A percentile compares a stretch with the other conserved stretches of the same genome.
Conservation (phyloP, 352 stramenopile species). For the Phytophthora colocasiae region DNA sequence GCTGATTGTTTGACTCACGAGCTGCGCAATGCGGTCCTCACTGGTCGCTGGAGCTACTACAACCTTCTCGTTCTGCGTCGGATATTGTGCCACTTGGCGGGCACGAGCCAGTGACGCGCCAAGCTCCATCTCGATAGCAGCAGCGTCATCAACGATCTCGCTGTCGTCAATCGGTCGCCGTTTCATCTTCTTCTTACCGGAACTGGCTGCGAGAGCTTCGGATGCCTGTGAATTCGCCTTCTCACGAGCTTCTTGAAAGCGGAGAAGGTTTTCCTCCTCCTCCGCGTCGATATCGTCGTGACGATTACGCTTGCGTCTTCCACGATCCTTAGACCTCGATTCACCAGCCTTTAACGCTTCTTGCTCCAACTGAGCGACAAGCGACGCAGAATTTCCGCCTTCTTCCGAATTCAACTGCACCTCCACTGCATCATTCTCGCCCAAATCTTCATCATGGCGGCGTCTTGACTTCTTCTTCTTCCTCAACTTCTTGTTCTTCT, state of each 20-base stretch:
- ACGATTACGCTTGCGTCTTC: constrained; percentile 52
- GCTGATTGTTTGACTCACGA: constrained; percentile 59
- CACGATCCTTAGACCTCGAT: constrained; percentile 53
- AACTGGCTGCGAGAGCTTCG: constrained; percentile 46
- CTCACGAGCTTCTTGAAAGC: constrained; percentile 78
- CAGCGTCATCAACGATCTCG: constrained; percentile 58
- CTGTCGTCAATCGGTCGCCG: constrained; percentile 46
- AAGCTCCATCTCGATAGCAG: constrained; percentile 75
- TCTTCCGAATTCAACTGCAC: constrained; percentile 29
- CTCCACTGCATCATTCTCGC: constrained; percentile 48
- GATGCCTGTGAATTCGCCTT: constrained; percentile 61
- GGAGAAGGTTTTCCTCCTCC: constrained; percentile 59
- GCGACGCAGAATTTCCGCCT: constrained; percentile 21
- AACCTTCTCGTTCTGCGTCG: constrained; percentile 24
- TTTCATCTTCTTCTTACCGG: constrained; percentile 46
- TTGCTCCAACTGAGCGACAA: constrained; percentile 73
- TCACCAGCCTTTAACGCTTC: constrained; percentile 49
- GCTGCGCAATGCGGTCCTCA: constrained; percentile 68
- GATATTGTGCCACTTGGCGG: constrained; percentile 58
- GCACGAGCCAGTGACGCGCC: constrained; percentile 77
- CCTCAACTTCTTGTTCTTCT: constrained; percentile 85
- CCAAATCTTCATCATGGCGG: constrained; percentile 52
- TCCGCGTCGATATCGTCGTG: constrained; percentile 48
- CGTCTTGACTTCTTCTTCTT: constrained; percentile 72
- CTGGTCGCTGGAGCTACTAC: constrained; percentile 27